A percentile compares a stretch with the other conserved stretches of the same genome.
Conservation (phyloP, 345 rosid species). For the Hypericum perforatum region DNA sequence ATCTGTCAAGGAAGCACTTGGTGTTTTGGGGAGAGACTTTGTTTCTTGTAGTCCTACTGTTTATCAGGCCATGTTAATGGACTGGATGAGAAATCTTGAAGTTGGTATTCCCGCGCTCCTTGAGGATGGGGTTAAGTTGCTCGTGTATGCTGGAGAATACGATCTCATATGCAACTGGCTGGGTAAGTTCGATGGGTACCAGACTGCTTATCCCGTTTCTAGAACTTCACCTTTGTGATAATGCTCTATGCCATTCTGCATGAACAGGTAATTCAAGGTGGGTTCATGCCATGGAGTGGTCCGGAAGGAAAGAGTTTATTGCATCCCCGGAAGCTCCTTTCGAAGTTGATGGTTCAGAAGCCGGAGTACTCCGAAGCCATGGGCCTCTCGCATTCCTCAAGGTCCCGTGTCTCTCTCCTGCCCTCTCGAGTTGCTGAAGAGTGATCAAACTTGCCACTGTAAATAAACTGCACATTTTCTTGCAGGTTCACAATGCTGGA, state of each 20-base stretch:
- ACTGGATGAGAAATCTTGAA: conserved; percentile 98
- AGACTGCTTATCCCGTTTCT: background rate
- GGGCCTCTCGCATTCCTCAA: conserved; percentile 85
- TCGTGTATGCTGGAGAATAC: conserved; percentile 93
- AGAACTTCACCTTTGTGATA: too few relatives aligned
- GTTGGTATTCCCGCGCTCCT: conserved; percentile 84
- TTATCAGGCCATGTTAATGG: conserved; percentile 77
- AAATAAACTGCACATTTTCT: too few relatives aligned
- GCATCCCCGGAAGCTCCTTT: conserved; percentile 61
- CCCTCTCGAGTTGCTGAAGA: background rate
- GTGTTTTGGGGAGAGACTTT: conserved; percentile 72
- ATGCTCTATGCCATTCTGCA: too few relatives aligned
- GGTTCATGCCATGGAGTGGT: conserved; percentile 99
- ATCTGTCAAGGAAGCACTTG: conserved; percentile 66
- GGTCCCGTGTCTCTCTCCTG: conserved; percentile 29
- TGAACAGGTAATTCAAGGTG: conserved; percentile 88
- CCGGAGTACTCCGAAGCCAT: conserved; percentile 58
- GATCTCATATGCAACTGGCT: conserved; percentile 99
- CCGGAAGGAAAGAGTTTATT: conserved; percentile 58
- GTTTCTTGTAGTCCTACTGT: conserved; percentile 87
- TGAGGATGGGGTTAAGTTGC: conserved; percentile 84
- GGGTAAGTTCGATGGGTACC: conserved; percentile 31
- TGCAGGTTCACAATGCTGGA: too few relatives aligned
- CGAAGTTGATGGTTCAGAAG: conserved; percentile 62
- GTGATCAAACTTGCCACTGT: too few relatives aligned